Evolutionary conservation across 192 early-diverging fungal species (phyloP), one percentile per base, ranked within the genome.

Genomic region (Backusella circina): DNA sequence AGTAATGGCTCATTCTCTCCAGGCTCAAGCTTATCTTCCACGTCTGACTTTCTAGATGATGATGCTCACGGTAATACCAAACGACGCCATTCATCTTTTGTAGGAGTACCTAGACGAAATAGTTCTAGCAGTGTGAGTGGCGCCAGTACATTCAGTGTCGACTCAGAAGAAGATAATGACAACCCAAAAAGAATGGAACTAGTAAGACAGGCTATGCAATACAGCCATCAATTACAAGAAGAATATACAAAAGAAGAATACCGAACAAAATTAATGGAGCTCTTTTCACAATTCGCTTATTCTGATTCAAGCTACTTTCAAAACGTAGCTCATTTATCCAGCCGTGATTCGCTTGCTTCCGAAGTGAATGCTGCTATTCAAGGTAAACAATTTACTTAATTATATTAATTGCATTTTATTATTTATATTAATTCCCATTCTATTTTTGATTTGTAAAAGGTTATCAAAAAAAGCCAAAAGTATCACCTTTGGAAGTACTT

Each of bases 241-340:
- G 83, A 89, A 66, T 89, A 88, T 79, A 61, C 33, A 36, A 78
- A 64, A 72, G 65, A 18, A n/a, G 73, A 47, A 50, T 82, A 33
- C 30, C n/a, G 31, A 23, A 15, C 47, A 47, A 68, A 54, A 32
- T 66, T 74, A 35, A 70, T 18, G 78, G 88, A 92, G 57, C 80
- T 89, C 3, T 93, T 95, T 73, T 90, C 93, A 10, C 80, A 95
- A 31, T 79, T 94, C 30, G 91, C 93, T 2, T 94, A 95, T 61
- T 73, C 87, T 12, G 88, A 94, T 35, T 84, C 89, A 12, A 57
- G 38, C 23, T 31, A 70, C 5, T 79, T 77, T 50, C 87, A 86
- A 73, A 82, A 81, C 23, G 76, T 89, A 26, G 74, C 84, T 16
- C 80, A 84, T 71, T 74, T 91, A 65, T 72, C 75, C 30, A 83